A percentile compares a stretch with the other conserved stretches of the same genome.
phyloP scores from a whole-genome alignment of 2,329 filamentous ascomycete genomes.

The Alternaria rosae region DNA sequence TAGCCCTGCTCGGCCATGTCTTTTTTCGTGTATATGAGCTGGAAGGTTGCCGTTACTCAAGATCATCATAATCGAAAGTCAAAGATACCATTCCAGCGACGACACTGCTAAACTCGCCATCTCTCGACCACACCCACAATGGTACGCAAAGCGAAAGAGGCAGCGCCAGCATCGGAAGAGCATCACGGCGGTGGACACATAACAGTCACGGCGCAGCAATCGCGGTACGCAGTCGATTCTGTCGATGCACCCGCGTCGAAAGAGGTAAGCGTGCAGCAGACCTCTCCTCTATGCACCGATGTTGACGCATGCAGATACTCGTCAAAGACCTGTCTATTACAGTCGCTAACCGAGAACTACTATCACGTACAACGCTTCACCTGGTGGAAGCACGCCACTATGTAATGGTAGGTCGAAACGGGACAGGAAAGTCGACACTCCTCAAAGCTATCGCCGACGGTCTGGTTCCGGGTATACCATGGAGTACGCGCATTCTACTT shows the following conservation, averaged over 20 bases:
- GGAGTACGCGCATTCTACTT: constrained; percentile 46
- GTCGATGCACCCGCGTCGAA: constrained; percentile 49
- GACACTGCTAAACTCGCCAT: background rate
- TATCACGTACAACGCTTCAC: constrained; percentile 72
- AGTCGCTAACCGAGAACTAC: constrained; percentile 69
- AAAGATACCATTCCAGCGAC: background rate
- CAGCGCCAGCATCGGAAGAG: constrained; percentile 20
- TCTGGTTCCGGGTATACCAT: constrained; percentile 71
- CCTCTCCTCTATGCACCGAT: background rate
- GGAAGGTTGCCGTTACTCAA: background rate
- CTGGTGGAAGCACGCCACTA: constrained; percentile 78
- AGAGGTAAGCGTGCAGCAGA: constrained; percentile 39
- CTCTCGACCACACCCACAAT: constrained; percentile 17
- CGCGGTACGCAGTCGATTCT: constrained; percentile 48
- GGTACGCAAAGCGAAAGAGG: constrained; percentile 41
- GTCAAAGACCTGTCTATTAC: constrained; percentile 76
- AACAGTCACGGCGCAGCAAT: constrained; percentile 49
- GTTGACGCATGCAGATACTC: constrained; percentile 43
- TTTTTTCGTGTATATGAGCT: background rate
- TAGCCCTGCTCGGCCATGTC: background rate
- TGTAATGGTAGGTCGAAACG: constrained; percentile 80
- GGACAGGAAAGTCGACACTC: constrained; percentile 82
- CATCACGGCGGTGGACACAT: constrained; percentile 39
- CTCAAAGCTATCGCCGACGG: constrained; percentile 79
- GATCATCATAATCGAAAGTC: background rate